A percentile compares a stretch with the other conserved stretches of the same genome.
phyloP scores from a whole-genome alignment of 805 yeast genomes.

The Ogataea pilisensis region DNA sequence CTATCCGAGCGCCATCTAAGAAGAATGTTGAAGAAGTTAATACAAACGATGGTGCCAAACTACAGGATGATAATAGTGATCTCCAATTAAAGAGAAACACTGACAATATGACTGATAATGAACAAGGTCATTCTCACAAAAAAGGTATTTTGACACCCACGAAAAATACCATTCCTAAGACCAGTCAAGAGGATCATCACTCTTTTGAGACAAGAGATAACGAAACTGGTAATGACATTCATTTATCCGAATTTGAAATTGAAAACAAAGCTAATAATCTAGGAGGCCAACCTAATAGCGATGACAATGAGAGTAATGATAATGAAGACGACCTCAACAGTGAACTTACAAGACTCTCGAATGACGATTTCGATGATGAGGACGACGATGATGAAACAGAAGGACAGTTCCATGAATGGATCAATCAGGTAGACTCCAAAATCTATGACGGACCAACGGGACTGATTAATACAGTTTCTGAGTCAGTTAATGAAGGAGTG shows the following conservation, averaged over 20 bases:
- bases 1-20: too few species aligned
- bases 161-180: too few species aligned
- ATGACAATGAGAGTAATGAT: not conserved
- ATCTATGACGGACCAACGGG: conserved; percentile 67
- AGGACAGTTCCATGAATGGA: conserved; percentile 40
- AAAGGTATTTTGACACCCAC: conserved; percentile 1
- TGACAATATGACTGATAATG: not conserved
- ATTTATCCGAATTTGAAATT: too few species aligned
- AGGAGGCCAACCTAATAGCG: not conserved
- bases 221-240: too few species aligned
- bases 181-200: too few species aligned
- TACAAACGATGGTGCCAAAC: too few species aligned
- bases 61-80: too few species aligned
- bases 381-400: conserved; percentile 12
- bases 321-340: not conserved
- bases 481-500: conserved; percentile 29
- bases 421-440: conserved; percentile 40
- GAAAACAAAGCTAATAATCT: not conserved
- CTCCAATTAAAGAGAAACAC: too few species aligned
- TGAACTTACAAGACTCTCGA: too few species aligned
- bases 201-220: too few species aligned
- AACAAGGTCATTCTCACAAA: too few species aligned
- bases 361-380: not conserved
- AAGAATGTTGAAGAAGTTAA: too few species aligned
- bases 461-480: conserved; percentile 59